Evolutionary conservation across 805 yeast species (phyloP), one percentile per base, ranked within the genome.

Genomic region (Nakazawaea wyomingensis): DNA sequence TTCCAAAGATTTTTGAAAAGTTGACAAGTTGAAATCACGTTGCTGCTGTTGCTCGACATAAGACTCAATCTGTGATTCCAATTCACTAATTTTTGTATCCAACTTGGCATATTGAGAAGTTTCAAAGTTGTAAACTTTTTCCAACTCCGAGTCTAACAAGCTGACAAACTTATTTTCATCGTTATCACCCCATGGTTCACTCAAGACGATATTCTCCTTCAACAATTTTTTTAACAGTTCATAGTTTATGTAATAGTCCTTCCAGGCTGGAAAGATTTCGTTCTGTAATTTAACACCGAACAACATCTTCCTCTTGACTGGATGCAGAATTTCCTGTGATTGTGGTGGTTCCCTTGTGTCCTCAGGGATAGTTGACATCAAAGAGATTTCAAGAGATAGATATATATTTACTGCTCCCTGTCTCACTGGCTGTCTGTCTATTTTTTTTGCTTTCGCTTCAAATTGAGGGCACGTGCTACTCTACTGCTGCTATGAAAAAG

Each of bases 191-290:
- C 91, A 85, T 3, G 41, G 39, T 17, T 46, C 48, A n/a, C 56
- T 39, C 24, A 46, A 61, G 51, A 74, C 66, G 13, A 80, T 76
- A 39, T 78, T 80, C 57, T 85, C 95, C 59, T 83, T 85, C 54
- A 85, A 62, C 26, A 82, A 64, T 52, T 74, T 78, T 62, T 85
- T 85, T 56, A 85, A 64, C 31, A 64, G 64, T 51, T 75, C 85
- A 58, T 85, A 85, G 56, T 76, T 68, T 47, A 85, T 72, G 57
- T 85, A 85, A 55, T 79, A 72, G 26, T 72, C 75, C 60, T 77
- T 83, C 99, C 99, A 91, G 1, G 97, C 96, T 36, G 80, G 79
- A 63, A 85, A 88, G 28, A 79, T 78, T 60, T 90, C 97, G 50
- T 78, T 80, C 42, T 82, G 82, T 44, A 91, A 71, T 57, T 85